These are phyloP conservation scores for Citrus trifoliata DNA, from an alignment of 345 rosid genomes.

Conservation along the genomic window DNA sequence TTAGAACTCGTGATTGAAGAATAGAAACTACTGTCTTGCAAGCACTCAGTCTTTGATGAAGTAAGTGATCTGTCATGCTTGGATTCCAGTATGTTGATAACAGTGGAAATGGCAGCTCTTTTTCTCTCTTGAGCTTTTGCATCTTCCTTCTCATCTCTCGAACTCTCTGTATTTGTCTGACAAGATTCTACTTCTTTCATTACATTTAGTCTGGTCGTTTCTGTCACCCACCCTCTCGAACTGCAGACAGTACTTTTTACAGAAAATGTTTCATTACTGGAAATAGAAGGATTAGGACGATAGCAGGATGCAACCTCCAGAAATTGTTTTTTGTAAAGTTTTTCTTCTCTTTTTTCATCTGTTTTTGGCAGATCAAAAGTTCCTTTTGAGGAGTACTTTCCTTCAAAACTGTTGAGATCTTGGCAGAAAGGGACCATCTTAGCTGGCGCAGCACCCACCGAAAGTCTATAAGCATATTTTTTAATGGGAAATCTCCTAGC, in stretches of 20 bases:
- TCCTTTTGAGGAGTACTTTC: neutral
- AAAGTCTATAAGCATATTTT: constrained; percentile 19
- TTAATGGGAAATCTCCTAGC: constrained; percentile 1
- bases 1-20: neutral
- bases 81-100: neutral
- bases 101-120: neutral
- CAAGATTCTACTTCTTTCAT: constrained; percentile 7
- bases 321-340: constrained; percentile 7
- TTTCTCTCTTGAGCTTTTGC: neutral
- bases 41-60: neutral
- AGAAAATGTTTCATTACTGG: neutral
- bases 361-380: constrained; percentile 5
- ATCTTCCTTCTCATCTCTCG: neutral
- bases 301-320: neutral
- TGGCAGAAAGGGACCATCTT: constrained; percentile 27
- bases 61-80: neutral
- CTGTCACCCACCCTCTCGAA: constrained; percentile 27
- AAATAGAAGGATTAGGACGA: neutral
- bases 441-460: constrained; percentile 25
- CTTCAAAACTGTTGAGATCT: constrained; percentile 7
- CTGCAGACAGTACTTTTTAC: neutral
- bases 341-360: constrained; percentile 1
- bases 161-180: neutral
- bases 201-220: constrained; percentile 19
- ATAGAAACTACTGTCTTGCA: constrained; percentile 1